Conservation (phyloP, 108 stramenopile species). For the Cylindrotheca fusiformis region DNA sequence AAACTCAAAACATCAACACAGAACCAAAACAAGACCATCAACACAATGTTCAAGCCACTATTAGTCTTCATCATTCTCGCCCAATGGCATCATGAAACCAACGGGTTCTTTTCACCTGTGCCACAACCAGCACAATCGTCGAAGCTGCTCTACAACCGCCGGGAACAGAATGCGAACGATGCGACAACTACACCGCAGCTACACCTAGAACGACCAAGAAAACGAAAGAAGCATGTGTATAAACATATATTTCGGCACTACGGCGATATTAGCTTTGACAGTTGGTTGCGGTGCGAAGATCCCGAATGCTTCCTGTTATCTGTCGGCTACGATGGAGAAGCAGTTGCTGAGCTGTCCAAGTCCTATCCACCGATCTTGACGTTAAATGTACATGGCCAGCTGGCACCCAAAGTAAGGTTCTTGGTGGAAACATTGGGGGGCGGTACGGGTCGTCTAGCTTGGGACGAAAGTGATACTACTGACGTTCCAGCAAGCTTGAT, state of each 20-base stretch:
- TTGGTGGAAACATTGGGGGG: conserved; percentile 12
- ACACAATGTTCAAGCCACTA: too few relatives aligned
- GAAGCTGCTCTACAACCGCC: too few relatives aligned
- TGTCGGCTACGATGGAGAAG: conserved; percentile 3
- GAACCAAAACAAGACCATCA: too few relatives aligned
- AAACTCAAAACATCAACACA: too few relatives aligned
- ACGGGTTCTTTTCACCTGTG: too few relatives aligned
- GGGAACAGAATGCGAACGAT: too few relatives aligned
- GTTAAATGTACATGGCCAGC: conserved; percentile 11
- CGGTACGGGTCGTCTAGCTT: conserved; percentile 8
- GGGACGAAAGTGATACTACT: too few relatives aligned
- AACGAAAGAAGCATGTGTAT: background rate
- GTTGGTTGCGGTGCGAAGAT: conserved; percentile 23
- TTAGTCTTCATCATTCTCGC: too few relatives aligned
- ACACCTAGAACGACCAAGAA: background rate
- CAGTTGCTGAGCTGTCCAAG: background rate
- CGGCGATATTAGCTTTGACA: conserved; percentile 27
- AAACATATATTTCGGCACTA: conserved; percentile 28
- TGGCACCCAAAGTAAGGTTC: conserved; percentile 14
- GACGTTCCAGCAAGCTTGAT: too few relatives aligned
- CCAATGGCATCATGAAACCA: too few relatives aligned
- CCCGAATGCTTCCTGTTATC: conserved; percentile 16
- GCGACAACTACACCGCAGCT: too few relatives aligned
- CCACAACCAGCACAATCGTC: too few relatives aligned
- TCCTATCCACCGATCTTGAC: background rate